Evolutionary conservation across 2,329 filamentous ascomycete genomes (phyloP).

Genomic region (Colletotrichum godetiae): DNA sequence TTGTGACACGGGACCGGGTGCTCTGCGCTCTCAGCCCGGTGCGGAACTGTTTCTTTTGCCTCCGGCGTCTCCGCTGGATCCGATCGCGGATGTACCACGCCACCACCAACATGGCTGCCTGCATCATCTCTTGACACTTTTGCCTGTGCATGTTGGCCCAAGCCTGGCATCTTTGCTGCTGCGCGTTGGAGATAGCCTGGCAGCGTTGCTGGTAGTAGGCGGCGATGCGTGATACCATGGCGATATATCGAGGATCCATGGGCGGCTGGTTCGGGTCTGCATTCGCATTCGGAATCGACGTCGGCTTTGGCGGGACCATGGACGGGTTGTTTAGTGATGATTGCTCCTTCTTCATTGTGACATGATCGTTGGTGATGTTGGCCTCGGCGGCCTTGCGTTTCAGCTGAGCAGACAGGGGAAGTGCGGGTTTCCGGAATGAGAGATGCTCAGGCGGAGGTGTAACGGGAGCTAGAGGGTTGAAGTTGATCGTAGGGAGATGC

Average conservation of each 20-base stretch:
- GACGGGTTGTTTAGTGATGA: slow-evolving; percentile 5
- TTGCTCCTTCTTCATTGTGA: slow-evolving; percentile 28
- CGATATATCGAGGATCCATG: slow-evolving; percentile 55
- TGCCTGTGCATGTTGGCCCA: slow-evolving; percentile 60
- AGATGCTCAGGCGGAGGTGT: slow-evolving; percentile 53
- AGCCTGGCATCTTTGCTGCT: slow-evolving; percentile 60
- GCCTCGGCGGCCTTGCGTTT: slow-evolving; percentile 35
- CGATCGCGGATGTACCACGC: slow-evolving; percentile 62
- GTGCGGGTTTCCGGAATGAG: slow-evolving; percentile 41
- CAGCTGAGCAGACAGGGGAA: slow-evolving; percentile 31
- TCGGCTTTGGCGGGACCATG: slow-evolving; percentile 21
- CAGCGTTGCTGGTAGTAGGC: slow-evolving; percentile 61
- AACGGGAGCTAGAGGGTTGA: slow-evolving; percentile 49
- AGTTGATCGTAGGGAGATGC: slow-evolving; percentile 38
- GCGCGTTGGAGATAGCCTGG: slow-evolving; percentile 58
- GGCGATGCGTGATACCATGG: slow-evolving; percentile 60
- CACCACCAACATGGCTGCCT: slow-evolving; percentile 60
- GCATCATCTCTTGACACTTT: slow-evolving; percentile 60
- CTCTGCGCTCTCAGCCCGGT: slow-evolving; percentile 50
- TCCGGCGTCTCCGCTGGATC: slow-evolving; percentile 54
- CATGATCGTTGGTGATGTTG: slow-evolving; percentile 23
- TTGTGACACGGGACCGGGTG: slow-evolving; percentile 47
- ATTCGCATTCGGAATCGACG: slow-evolving; percentile 2
- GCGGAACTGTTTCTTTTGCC: slow-evolving; percentile 54
- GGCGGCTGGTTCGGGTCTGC: slow-evolving; percentile 23